Evolutionary conservation across 495 filamentous ascomycete genomes (phyloP).

Genomic region (Hypoxylon crocopeplum): DNA sequence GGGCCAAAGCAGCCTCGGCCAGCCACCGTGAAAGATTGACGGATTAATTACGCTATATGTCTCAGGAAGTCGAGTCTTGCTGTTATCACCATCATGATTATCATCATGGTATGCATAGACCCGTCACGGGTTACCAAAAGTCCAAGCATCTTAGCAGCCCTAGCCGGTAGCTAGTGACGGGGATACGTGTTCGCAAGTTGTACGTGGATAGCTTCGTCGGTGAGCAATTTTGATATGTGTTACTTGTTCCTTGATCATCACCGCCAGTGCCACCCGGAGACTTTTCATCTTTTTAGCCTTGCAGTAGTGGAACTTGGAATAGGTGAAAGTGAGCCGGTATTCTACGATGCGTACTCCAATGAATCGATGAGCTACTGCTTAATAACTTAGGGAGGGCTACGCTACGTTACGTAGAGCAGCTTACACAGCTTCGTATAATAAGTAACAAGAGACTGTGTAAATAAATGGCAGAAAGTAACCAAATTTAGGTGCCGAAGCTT

Average conservation of each 20-base stretch:
- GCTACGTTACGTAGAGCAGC: too few species aligned
- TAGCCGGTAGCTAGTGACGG: neutral
- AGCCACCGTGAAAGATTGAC: conserved; percentile 2
- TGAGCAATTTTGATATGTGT: conserved; percentile 10
- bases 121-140: conserved; percentile 5
- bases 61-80: conserved; percentile 3
- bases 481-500: too few species aligned
- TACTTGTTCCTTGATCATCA: neutral
- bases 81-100: conserved; percentile 6
- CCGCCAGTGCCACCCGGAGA: neutral
- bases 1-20: conserved; percentile 1
- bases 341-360: too few species aligned
- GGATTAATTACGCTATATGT: conserved; percentile 12
- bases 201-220: conserved; percentile 10
- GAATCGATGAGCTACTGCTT: too few species aligned
- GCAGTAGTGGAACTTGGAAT: neutral
- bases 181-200: conserved; percentile 21
- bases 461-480: too few species aligned
- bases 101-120: neutral
- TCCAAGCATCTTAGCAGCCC: neutral
- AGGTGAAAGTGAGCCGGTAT: neutral
- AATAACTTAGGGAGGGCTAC: too few species aligned
- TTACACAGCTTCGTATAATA: too few species aligned
- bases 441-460: too few species aligned
- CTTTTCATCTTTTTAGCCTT: conserved; percentile 2